Evolutionary conservation across 2,329 filamentous ascomycete genomes (phyloP), one percentile per base, ranked within the genome.

Genomic region (Apiospora arundinis): DNA sequence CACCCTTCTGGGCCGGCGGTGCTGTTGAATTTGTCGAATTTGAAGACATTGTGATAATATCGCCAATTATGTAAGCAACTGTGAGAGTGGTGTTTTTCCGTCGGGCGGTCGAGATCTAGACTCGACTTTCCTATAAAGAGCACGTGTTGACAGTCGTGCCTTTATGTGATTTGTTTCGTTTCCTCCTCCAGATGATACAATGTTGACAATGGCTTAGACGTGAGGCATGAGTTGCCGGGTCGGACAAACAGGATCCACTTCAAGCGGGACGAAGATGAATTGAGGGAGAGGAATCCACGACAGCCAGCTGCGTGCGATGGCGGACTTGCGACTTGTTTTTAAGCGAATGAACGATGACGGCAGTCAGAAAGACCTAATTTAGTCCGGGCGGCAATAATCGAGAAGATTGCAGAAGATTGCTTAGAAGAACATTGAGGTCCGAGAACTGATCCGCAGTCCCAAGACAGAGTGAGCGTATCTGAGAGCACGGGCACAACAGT

Each of bases 181-280:
- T 67, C 14, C 18, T 45, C 16, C 66, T 68, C 25, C 44, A 68
- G 25, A 21, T 68, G 66, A 48, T 68, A 48, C 37, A 48, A 46
- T 68, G 65, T 67, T 46, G 45, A 45, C 42, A 46, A 67, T 45
- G 23, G 65, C 16, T 52, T 21, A 40, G 32, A 14, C 9, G 52
- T 32, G 68, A 46, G 56, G 71, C 67, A 49, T 69, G 67, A 40
- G 21, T 16, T n/a, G 63, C 40, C 40, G 68, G 65, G 60, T 67
- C 12, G 69, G 32, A 37, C 49, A 69, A 63, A 70, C 52, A 68
- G 68, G 71, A 63, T 71, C 71, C 69, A 72, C 71, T 71, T 70
- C 56, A 70, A 69, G 70, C 56, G 69, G 65, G 46, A 25, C 40
- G 44, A 65, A 44, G 9, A 28, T 45, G 46, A 63, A 23, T 3